These are phyloP conservation scores for Penicillium sp. DNA, from an alignment of 2,329 filamentous ascomycete genomes.

Conservation along the genomic window DNA sequence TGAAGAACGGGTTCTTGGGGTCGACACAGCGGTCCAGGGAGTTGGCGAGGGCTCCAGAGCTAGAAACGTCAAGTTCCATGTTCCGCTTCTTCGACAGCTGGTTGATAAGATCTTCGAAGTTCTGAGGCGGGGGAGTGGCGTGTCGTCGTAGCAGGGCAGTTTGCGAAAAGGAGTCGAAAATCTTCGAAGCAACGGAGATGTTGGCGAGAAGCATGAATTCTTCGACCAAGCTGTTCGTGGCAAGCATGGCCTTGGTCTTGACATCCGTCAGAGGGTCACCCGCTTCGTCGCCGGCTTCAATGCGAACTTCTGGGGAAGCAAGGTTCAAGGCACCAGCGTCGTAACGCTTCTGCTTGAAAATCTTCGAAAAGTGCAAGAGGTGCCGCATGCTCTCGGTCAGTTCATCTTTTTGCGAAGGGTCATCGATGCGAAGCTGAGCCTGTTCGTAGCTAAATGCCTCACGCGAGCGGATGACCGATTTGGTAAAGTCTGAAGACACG, in stretches of 20 bases:
- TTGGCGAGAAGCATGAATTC: slow-evolving; percentile 99
- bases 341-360: slow-evolving; percentile 91
- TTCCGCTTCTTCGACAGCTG: slow-evolving; percentile 86
- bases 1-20: slow-evolving; percentile 85
- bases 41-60: slow-evolving; percentile 88
- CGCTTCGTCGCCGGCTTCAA: slow-evolving; percentile 90
- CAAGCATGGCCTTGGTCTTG: slow-evolving; percentile 88
- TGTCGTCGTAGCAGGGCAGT: slow-evolving; percentile 92
- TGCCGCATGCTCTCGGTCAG: slow-evolving; percentile 86
- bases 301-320: slow-evolving; percentile 95
- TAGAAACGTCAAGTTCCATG: slow-evolving; percentile 77
- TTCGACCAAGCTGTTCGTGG: slow-evolving; percentile 96
- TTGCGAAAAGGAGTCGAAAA: slow-evolving; percentile 89
- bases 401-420: slow-evolving; percentile 80
- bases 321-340: slow-evolving; percentile 92
- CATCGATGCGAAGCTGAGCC: slow-evolving; percentile 91
- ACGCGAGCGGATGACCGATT: slow-evolving; percentile 94
- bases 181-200: slow-evolving; percentile 85
- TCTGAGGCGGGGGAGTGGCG: slow-evolving; percentile 86
- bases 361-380: slow-evolving; percentile 84
- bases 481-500: slow-evolving; percentile 82
- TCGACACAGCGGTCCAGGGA: slow-evolving; percentile 85
- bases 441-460: slow-evolving; percentile 98
- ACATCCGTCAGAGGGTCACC: slow-evolving; percentile 88
- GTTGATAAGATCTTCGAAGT: slow-evolving; percentile 90